phyloP scores from a whole-genome alignment of 768 basidiomycete genomes.

The Cystobasidium ongulense region DNA sequence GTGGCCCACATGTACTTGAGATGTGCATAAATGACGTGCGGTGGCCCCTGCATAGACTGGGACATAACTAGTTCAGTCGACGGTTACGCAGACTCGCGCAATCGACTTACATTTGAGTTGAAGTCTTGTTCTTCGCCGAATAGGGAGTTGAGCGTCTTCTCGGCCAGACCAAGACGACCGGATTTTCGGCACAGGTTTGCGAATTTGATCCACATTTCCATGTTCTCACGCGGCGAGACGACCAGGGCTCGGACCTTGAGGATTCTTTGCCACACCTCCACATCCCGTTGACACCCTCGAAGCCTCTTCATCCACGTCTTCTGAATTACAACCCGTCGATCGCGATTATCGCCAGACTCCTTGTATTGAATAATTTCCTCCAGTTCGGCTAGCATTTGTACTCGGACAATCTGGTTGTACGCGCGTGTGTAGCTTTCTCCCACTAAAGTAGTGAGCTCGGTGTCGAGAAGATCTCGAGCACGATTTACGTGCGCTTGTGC shows the following conservation, averaged over 20 bases:
- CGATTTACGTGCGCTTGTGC: slow-evolving; percentile 81
- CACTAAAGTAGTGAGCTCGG: slow-evolving; percentile 80
- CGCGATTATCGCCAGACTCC: slow-evolving; percentile 79
- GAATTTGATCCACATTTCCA: slow-evolving; percentile 98
- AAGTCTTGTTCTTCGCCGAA: slow-evolving; percentile 57
- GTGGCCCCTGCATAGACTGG: slow-evolving; percentile 62
- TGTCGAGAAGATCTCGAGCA: slow-evolving; percentile 83
- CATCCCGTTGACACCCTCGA: slow-evolving; percentile 92
- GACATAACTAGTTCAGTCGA: too few relatives aligned
- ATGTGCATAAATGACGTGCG: slow-evolving; percentile 91
- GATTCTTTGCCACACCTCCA: slow-evolving; percentile 97
- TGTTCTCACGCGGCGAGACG: slow-evolving; percentile 83
- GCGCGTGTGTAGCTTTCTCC: slow-evolving; percentile 95
- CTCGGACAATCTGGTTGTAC: slow-evolving; percentile 92
- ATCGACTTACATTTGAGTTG: slow-evolving; percentile 31
- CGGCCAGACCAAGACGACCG: slow-evolving; percentile 85
- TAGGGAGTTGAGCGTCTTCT: slow-evolving; percentile 90
- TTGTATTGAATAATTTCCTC: slow-evolving; percentile 97
- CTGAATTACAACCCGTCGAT: slow-evolving; percentile 78
- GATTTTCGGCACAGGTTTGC: slow-evolving; percentile 93
- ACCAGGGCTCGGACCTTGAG: slow-evolving; percentile 92
- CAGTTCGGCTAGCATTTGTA: slow-evolving; percentile 95
- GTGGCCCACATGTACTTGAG: slow-evolving; percentile 93
- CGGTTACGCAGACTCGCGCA: too few relatives aligned
- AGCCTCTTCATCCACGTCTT: slow-evolving; percentile 98